Conservation (phyloP, 1,284 basidiomycete species). For the Ustilago bromivora region DNA sequence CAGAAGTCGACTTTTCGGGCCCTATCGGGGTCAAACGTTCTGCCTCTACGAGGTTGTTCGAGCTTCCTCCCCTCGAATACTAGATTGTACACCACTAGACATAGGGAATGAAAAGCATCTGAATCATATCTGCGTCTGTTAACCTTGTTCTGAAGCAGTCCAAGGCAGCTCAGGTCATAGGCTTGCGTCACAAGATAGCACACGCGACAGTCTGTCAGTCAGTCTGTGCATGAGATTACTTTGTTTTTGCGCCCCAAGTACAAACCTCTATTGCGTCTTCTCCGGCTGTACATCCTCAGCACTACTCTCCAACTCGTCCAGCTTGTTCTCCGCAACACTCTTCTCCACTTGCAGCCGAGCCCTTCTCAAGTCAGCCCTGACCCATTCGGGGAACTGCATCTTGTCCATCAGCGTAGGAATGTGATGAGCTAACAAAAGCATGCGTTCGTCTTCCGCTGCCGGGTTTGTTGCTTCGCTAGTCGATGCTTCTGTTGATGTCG, state of each 20-base stretch:
- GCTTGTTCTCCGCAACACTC: slow-evolving; percentile 36
- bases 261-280: slow-evolving; percentile 20
- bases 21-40: slow-evolving; percentile 46
- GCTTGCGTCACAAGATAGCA: background rate
- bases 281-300: slow-evolving; percentile 26
- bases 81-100: slow-evolving; percentile 8
- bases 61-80: slow-evolving; percentile 33
- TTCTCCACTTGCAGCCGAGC: slow-evolving; percentile 49
- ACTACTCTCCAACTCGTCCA: slow-evolving; percentile 46
- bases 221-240: background rate
- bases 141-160: background rate
- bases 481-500: slow-evolving; percentile 14
- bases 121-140: background rate
- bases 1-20: slow-evolving; percentile 38
- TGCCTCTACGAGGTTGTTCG: slow-evolving; percentile 29
- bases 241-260: background rate
- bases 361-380: slow-evolving; percentile 42
- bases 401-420: slow-evolving; percentile 41
- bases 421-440: slow-evolving; percentile 42
- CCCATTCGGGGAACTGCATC: slow-evolving; percentile 53
- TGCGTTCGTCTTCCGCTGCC: slow-evolving; percentile 28
- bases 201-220: background rate
- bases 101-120: background rate
- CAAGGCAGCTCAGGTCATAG: too few species aligned
- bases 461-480: background rate